These are phyloP conservation scores for Aureobasidium uvarum DNA, from an alignment of 2,329 filamentous ascomycete genomes.

Conservation along the genomic window DNA sequence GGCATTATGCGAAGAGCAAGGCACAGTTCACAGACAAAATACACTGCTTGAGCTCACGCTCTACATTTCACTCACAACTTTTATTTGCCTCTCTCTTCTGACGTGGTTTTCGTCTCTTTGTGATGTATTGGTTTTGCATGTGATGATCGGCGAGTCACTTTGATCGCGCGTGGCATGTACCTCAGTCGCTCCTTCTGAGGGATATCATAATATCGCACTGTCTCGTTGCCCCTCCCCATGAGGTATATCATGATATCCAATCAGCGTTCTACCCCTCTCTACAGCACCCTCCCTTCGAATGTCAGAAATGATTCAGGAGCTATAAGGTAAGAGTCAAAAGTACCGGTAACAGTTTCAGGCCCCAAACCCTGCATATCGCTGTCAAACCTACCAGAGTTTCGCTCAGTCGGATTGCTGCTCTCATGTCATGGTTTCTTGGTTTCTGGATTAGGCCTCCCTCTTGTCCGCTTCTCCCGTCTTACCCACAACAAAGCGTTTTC, in stretches of 20 bases:
- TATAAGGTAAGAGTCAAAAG: neutral
- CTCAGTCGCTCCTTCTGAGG: neutral
- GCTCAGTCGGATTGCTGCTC: neutral
- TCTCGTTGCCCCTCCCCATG: neutral
- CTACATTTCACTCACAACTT: neutral
- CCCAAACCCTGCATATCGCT: neutral
- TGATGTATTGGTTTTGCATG: constrained; percentile 7
- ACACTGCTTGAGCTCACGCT: constrained; percentile 12
- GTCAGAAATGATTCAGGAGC: constrained; percentile 1
- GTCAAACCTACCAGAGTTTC: neutral
- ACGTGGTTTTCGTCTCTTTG: neutral
- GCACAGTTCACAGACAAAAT: neutral
- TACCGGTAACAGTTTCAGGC: neutral
- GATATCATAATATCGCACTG: neutral
- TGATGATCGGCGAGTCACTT: neutral
- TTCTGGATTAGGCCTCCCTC: neutral
- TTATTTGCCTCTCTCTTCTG: neutral
- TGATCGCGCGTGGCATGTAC: neutral
- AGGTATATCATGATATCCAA: too few relatives aligned
- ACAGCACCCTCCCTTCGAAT: too few relatives aligned
- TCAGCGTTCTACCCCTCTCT: too few relatives aligned
- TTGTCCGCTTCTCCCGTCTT: too few relatives aligned
- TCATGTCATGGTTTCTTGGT: neutral
- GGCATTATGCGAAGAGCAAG: neutral
- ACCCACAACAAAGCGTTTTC: neutral